Evolutionary conservation across 306 rosid genomes (phyloP), one percentile per base, ranked within the genome.

Genomic region (Glycine latifolia): DNA sequence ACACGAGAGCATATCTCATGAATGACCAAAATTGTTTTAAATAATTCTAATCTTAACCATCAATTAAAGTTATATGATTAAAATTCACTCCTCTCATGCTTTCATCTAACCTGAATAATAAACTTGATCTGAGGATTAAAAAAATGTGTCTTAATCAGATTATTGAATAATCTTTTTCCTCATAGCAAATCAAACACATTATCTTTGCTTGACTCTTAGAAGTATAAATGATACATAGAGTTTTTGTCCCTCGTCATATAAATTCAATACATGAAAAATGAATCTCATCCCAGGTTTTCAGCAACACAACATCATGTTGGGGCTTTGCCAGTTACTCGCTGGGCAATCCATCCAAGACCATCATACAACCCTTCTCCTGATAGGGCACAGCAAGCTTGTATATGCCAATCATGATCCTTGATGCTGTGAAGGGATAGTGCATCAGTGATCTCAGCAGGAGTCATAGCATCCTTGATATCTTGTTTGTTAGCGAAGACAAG

Each of bases 321-420:
- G 10, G 94, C 88, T 84, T 96, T 96, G 72, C 98, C 97, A 0
- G 97, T 87, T 33, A 93, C 98, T 16, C 75, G 91, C 81, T 84
- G 87, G 44, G 99, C 99, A 55, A 96, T 87, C 99, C 99, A 96
- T 41, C 99, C 98, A 6, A 96, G 92, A 73, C 99, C 99, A 5
- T 96, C 97, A 26, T 96, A 91, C 50, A 96, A 79, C 20, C 99
- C 99, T 7, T 93, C 99, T 8, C 98, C 99, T 0, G 98, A 87
- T 85, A 96, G 94, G 87, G 99, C 99, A 75, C 89, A 87, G 84
- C 98, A 96, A 72, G 99, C 99, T 82, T 96, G 99, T 74, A 96
- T 96, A 81, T 96, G 99, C 98, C 99, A 96, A 85, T 96, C 99
- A 56, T 96, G 98, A 85, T 96, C 88, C 94, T 96, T 96, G 87